phyloP scores from a whole-genome alignment of 768 basidiomycete species.

The Lactifluus rugatus region DNA sequence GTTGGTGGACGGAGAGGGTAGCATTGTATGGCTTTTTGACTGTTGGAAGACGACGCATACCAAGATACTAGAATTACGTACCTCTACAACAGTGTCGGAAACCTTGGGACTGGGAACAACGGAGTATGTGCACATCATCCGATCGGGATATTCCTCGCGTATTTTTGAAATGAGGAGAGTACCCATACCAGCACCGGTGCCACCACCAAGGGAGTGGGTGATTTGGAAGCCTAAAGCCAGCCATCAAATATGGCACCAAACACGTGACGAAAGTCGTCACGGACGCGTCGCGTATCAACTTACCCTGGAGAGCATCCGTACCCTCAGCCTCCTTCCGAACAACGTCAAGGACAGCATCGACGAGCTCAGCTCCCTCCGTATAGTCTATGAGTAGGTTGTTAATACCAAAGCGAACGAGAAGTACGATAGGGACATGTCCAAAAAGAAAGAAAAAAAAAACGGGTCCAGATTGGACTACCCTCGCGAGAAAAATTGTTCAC shows the following conservation, averaged over 20 bases:
- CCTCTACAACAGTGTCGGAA: slow-evolving; percentile 97
- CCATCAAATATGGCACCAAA: not conserved
- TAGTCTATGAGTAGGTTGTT: slow-evolving; percentile 44
- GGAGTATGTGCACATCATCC: slow-evolving; percentile 99
- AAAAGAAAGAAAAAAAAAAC: slow-evolving; percentile 6
- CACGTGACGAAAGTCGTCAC: slow-evolving; percentile 18
- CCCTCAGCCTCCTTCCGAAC: slow-evolving; percentile 98
- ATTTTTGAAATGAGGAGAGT: slow-evolving; percentile 98
- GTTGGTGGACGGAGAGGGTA: slow-evolving; percentile 94
- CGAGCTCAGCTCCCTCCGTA: slow-evolving; percentile 95
- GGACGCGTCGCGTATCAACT: slow-evolving; percentile 20
- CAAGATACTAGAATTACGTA: slow-evolving; percentile 21
- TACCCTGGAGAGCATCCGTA: slow-evolving; percentile 93
- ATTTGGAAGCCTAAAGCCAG: slow-evolving; percentile 80
- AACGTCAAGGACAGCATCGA: slow-evolving; percentile 95
- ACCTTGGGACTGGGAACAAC: slow-evolving; percentile 97
- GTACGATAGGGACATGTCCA: slow-evolving; percentile 16
- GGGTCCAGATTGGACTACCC: not conserved
- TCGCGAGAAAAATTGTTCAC: slow-evolving; percentile 28
- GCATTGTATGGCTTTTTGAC: slow-evolving; percentile 84
- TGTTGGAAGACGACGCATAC: not conserved
- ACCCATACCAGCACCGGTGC: slow-evolving; percentile 99
- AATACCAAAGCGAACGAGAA: slow-evolving; percentile 18
- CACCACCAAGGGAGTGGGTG: slow-evolving; percentile 97
- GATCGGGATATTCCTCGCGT: slow-evolving; percentile 96